Evolutionary conservation across 768 basidiomycete genomes (phyloP).

Genomic region (Leccinum subgranulosum): DNA sequence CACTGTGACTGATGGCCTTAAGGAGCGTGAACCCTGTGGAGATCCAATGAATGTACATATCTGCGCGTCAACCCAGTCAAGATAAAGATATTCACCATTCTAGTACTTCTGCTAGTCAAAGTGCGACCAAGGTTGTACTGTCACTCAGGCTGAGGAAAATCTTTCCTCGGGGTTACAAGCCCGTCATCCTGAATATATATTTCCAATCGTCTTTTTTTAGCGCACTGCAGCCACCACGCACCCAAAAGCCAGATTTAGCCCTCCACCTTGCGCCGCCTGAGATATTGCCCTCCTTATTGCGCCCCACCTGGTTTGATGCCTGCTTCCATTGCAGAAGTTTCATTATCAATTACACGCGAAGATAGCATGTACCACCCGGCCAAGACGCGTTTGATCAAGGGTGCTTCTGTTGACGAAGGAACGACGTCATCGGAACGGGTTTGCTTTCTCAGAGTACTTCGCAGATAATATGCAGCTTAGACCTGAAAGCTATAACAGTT

Average conservation of each 20-base stretch:
- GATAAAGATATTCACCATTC: background rate
- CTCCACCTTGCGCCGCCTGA: background rate
- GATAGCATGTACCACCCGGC: too few relatives aligned
- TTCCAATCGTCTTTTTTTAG: background rate
- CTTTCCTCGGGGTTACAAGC: too few relatives aligned
- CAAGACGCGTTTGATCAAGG: too few relatives aligned
- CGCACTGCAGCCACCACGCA: background rate
- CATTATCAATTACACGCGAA: too few relatives aligned
- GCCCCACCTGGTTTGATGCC: too few relatives aligned
- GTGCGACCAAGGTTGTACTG: background rate
- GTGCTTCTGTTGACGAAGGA: background rate
- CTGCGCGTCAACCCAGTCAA: background rate
- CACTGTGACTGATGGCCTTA: background rate
- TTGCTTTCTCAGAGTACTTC: background rate
- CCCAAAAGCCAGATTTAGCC: background rate
- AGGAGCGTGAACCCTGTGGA: background rate
- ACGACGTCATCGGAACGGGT: background rate
- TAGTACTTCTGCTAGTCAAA: background rate
- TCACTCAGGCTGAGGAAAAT: too few relatives aligned
- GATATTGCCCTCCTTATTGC: too few relatives aligned
- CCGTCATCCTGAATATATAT: background rate
- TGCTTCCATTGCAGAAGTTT: too few relatives aligned
- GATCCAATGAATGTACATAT: background rate
- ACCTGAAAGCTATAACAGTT: too few relatives aligned
- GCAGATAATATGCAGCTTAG: background rate